phyloP scores from a whole-genome alignment of 164 flowering plant species.

The Piper betle region DNA sequence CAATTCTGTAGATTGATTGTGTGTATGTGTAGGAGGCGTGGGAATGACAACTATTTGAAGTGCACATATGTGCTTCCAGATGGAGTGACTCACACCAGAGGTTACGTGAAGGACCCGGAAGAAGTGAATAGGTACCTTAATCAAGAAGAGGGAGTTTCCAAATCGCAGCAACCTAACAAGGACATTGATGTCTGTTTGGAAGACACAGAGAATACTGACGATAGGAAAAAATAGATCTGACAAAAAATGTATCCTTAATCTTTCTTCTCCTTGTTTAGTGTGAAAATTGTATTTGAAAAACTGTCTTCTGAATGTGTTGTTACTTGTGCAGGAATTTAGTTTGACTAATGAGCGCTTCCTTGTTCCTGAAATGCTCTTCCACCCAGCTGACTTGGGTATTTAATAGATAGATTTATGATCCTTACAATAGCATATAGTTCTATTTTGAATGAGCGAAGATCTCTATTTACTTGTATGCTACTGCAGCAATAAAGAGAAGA shows the following conservation, averaged over 20 bases:
- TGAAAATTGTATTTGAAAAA: not conserved
- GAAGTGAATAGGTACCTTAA: conserved; percentile 52
- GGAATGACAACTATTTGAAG: conserved; percentile 52
- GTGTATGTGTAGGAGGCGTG: conserved; percentile 38
- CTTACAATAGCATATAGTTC: not conserved
- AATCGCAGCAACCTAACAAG: conserved; percentile 8
- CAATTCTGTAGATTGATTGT: not conserved
- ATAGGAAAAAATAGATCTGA: conserved; percentile 51
- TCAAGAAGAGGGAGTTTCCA: conserved; percentile 17
- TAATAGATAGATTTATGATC: not conserved
- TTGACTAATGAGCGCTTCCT: conserved; percentile 92
- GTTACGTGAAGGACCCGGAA: conserved; percentile 68
- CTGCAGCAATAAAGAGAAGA: not conserved
- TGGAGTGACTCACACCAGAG: conserved; percentile 70
- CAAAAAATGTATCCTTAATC: conserved; percentile 44
- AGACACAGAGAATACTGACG: conserved; percentile 25
- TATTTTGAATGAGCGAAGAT: too few species aligned
- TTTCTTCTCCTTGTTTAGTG: not conserved
- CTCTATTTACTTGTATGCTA: not conserved
- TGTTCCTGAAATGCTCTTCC: conserved; percentile 96
- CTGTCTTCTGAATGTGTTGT: conserved; percentile 3
- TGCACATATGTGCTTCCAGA: conserved; percentile 94
- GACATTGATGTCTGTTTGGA: conserved; percentile 23
- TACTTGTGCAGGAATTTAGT: conserved; percentile 57
- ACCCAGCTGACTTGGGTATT: conserved; percentile 88